Percentiles rank a stretch among this genome's conserved stretches.
Evolutionary conservation across 177 flowering plant genomes (phyloP).

Genomic region (Vitis hybrid): DNA sequence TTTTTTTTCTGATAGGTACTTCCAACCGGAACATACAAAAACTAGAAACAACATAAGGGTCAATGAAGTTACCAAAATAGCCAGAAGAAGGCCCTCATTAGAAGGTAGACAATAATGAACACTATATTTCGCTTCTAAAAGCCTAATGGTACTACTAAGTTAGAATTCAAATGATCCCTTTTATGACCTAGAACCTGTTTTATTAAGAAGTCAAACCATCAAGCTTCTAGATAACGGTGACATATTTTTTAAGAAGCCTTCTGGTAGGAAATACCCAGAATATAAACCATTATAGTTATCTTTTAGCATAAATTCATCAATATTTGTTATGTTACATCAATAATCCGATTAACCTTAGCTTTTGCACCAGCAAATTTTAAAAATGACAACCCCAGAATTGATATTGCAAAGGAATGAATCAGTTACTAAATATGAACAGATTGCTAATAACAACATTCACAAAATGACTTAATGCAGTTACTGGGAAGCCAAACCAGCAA

Average conservation of each 20-base stretch:
- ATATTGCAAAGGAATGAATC: neutral
- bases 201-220: neutral
- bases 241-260: no score
- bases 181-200: neutral
- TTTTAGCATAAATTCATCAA: no score
- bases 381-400: neutral
- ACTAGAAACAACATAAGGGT: no score
- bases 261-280: no score
- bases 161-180: neutral
- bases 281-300: no score
- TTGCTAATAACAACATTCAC: neutral
- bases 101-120: neutral
- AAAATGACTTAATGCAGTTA: no score
- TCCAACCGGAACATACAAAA: no score
- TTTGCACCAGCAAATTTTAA: neutral
- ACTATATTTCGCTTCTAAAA: neutral
- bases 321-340: no score
- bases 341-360: no score
- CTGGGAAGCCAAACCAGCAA: neutral
- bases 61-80: neutral
- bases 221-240: no score
- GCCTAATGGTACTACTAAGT: neutral
- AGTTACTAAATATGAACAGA: neutral
- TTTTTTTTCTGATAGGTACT: no score
- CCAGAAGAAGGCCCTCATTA: neutral